Conservation (phyloP, 371 early-diverging fungal species). For the Mortierella sp. region DNA sequence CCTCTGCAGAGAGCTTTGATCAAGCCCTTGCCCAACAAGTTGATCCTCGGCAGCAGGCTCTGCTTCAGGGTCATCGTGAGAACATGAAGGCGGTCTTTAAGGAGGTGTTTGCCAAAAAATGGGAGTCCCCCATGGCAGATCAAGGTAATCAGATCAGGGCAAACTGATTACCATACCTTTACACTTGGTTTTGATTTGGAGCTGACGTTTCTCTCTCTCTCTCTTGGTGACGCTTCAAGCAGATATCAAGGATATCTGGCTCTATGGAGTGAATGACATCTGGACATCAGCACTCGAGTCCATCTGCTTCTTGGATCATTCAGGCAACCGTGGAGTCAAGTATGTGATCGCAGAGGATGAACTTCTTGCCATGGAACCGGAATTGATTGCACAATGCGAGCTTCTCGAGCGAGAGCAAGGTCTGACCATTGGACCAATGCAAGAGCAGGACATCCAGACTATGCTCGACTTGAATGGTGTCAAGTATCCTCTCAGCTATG, state of each 20-base stretch:
- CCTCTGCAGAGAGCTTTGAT: conserved; percentile 10
- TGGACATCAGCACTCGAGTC: conserved; percentile 21
- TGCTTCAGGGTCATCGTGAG: background rate
- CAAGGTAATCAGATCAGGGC: too few species aligned
- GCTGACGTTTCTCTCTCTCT: background rate
- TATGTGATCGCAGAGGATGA: conserved; percentile 35
- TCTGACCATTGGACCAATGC: conserved; percentile 28
- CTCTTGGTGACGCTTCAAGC: background rate
- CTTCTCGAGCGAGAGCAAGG: conserved; percentile 19
- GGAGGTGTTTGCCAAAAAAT: too few species aligned
- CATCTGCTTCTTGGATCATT: background rate
- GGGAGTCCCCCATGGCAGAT: too few species aligned
- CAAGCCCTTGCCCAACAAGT: conserved; percentile 1
- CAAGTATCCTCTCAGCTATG: conserved; percentile 19
- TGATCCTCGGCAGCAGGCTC: conserved; percentile 2
- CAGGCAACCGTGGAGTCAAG: conserved; percentile 21
- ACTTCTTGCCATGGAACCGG: conserved; percentile 16
- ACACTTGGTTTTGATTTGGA: too few species aligned
- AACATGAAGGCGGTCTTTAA: too few species aligned
- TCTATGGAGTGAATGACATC: conserved; percentile 32
- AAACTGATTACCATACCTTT: too few species aligned
- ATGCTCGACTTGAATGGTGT: conserved; percentile 34
- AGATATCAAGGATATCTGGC: background rate
- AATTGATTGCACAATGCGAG: conserved; percentile 10
- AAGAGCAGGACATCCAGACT: conserved; percentile 17